Evolutionary conservation across 305 asterid species (phyloP).

Genomic region (Withania somnifera): DNA sequence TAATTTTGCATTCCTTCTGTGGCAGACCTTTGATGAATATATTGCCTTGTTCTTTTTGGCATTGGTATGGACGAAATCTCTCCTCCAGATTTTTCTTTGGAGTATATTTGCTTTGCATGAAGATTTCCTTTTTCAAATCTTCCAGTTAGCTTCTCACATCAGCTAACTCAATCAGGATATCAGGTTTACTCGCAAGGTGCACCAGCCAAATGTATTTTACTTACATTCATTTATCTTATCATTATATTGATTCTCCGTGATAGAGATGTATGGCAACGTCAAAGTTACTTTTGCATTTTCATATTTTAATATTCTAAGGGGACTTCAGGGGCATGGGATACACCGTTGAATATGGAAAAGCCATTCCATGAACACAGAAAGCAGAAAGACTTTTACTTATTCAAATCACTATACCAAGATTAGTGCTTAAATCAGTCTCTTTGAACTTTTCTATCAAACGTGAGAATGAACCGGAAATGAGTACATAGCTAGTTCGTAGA

Average conservation of each 20-base stretch:
- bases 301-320: too few relatives aligned
- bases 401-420: neutral
- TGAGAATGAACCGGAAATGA: neutral
- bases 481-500: neutral
- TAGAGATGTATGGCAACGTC: neutral
- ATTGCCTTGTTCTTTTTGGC: neutral
- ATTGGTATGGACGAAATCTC: neutral
- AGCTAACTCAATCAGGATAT: neutral
- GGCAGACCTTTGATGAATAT: neutral
- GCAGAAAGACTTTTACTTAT: neutral
- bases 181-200: neutral
- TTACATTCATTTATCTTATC: neutral
- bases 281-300: neutral
- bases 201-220: neutral
- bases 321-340: neutral
- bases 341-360: neutral
- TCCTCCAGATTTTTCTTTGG: neutral
- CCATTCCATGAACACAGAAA: neutral
- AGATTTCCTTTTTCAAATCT: neutral
- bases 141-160: neutral
- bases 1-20: neutral
- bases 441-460: neutral
- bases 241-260: neutral
- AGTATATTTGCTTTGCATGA: neutral
- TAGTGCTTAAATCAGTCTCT: neutral